Conservation (phyloP, 768 basidiomycete genomes). For the Pleurotus ostreatus region DNA sequence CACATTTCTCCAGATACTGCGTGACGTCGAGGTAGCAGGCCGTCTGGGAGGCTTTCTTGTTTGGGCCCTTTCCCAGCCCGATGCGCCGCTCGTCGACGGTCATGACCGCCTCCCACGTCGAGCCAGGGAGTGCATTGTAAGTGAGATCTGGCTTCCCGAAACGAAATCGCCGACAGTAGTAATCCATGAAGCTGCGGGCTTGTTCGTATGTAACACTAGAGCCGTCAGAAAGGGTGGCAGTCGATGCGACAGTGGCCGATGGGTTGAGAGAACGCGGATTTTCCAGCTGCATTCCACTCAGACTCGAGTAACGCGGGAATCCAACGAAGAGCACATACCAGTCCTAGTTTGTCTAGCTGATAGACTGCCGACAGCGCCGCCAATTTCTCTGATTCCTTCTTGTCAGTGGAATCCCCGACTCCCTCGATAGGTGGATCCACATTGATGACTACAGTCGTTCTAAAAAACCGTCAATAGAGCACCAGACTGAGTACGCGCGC, state of each 20-base stretch:
- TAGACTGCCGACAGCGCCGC: conserved; percentile 72
- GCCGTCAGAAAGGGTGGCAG: conserved; percentile 53
- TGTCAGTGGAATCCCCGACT: conserved; percentile 54
- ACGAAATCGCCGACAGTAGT: conserved; percentile 78
- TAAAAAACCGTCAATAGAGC: not conserved
- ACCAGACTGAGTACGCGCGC: conserved; percentile 2
- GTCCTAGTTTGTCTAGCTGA: conserved; percentile 57
- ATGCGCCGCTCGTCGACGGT: conserved; percentile 75
- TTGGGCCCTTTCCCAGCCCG: conserved; percentile 66
- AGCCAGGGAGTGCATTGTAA: conserved; percentile 31
- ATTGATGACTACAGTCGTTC: conserved; percentile 21
- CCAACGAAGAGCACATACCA: conserved; percentile 45
- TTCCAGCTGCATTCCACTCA: conserved; percentile 28
- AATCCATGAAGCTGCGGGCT: conserved; percentile 91
- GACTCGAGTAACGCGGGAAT: too few relatives aligned
- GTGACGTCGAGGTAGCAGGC: conserved; percentile 86
- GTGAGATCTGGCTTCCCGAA: conserved; percentile 73
- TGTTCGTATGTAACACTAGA: conserved; percentile 61
- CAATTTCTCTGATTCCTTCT: conserved; percentile 68
- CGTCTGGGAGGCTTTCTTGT: conserved; percentile 69
- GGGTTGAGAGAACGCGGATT: conserved; percentile 27
- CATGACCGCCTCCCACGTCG: conserved; percentile 70
- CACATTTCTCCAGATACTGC: conserved; percentile 82
- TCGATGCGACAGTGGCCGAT: conserved; percentile 6
- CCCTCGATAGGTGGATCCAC: conserved; percentile 44